These are phyloP conservation scores for Orbilia javanica DNA, from an alignment of 2,329 filamentous ascomycete genomes.

Conservation along the genomic window DNA sequence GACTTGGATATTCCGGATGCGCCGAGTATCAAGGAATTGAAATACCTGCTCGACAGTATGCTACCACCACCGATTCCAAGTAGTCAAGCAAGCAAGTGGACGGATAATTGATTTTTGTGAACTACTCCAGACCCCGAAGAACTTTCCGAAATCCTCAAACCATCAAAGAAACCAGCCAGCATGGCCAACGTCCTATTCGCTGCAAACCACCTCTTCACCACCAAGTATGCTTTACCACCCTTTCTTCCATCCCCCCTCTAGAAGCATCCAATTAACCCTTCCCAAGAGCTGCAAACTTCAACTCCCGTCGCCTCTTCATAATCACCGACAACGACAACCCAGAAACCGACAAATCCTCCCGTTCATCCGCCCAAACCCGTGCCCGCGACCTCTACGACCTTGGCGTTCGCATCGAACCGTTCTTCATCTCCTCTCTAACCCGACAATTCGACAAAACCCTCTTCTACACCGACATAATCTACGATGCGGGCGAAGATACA, in stretches of 20 bases:
- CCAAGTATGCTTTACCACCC: conserved; percentile 68
- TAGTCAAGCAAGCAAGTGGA: too few species aligned
- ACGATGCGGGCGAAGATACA: conserved; percentile 70
- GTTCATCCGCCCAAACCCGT: conserved; percentile 82
- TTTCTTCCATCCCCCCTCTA: background rate
- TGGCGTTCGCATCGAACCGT: conserved; percentile 90
- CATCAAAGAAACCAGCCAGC: conserved; percentile 76
- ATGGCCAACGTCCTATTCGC: conserved; percentile 95
- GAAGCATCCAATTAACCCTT: conserved; percentile 16
- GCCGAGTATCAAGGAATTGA: conserved; percentile 84
- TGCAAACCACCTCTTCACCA: conserved; percentile 96
- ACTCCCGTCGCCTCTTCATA: conserved; percentile 91
- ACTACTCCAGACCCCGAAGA: conserved; percentile 74
- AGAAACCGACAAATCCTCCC: conserved; percentile 78
- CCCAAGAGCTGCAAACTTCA: conserved; percentile 82
- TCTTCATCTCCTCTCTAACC: conserved; percentile 80
- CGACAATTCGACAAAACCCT: conserved; percentile 83
- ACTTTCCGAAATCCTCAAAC: conserved; percentile 75
- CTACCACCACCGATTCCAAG: background rate
- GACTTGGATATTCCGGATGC: conserved; percentile 90
- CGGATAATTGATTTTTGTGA: background rate
- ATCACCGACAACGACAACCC: conserved; percentile 95
- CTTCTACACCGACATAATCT: conserved; percentile 97
- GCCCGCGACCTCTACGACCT: conserved; percentile 96
- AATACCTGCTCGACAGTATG: conserved; percentile 75